A percentile compares a stretch with the other conserved stretches of the same genome.
Conservation (phyloP, 495 filamentous ascomycete species). For the Podospora fimiseda region DNA sequence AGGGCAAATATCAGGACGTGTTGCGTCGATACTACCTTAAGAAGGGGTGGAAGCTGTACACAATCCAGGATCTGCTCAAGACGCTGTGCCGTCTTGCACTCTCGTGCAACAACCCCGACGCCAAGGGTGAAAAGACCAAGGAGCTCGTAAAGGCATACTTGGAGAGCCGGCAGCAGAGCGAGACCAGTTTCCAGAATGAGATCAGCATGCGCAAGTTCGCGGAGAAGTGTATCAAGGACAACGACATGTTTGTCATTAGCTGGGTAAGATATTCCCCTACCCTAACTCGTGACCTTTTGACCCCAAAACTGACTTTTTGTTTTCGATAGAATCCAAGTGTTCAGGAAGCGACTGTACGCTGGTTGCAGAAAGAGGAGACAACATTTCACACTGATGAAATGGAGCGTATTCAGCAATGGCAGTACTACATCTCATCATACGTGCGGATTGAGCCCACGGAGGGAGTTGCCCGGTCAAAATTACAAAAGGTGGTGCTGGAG, state of each 20-base stretch:
- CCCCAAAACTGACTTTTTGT: conserved; percentile 1
- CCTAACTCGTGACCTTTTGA: too few species aligned
- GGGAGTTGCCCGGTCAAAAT: conserved; percentile 57
- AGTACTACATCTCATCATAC: conserved; percentile 89
- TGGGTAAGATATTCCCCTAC: conserved; percentile 55
- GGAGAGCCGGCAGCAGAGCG: conserved; percentile 67
- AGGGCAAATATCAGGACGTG: conserved; percentile 75
- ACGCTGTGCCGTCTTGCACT: conserved; percentile 69
- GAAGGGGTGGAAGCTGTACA: conserved; percentile 85
- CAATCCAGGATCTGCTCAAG: conserved; percentile 75
- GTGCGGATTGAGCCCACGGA: conserved; percentile 85
- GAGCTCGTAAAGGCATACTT: conserved; percentile 81
- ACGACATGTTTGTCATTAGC: conserved; percentile 78
- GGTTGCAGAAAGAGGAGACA: conserved; percentile 72
- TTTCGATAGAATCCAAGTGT: conserved; percentile 48
- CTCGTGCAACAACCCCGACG: conserved; percentile 67
- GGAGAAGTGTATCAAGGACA: conserved; percentile 78
- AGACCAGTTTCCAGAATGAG: conserved; percentile 77
- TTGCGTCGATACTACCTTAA: conserved; percentile 83
- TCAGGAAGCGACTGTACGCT: conserved; percentile 56
- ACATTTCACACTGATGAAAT: conserved; percentile 66
- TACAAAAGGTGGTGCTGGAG: conserved; percentile 63
- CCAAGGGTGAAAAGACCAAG: conserved; percentile 76
- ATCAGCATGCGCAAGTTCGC: conserved; percentile 81
- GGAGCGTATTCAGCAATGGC: conserved; percentile 60